Percentiles rank a stretch among this genome's conserved stretches.
phyloP scores from a whole-genome alignment of 805 yeast genomes.

The Schwanniomyces polymorphus region DNA sequence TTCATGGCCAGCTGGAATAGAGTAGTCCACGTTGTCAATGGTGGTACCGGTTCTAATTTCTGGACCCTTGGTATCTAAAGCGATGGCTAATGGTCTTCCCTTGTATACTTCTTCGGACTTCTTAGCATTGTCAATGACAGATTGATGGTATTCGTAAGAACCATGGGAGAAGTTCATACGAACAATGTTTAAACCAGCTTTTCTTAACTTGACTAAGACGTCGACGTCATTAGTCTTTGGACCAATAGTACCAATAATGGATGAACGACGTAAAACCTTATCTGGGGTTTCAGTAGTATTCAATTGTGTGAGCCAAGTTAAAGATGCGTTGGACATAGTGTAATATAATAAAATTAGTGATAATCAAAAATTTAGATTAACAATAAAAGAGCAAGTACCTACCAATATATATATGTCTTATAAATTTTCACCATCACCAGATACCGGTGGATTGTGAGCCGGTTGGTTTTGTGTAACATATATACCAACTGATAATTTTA shows the following conservation, averaged over 20 bases:
- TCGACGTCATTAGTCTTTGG: slow-evolving; percentile 95
- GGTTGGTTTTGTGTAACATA: slow-evolving; percentile 11
- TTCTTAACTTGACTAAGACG: slow-evolving; percentile 80
- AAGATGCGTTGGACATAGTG: slow-evolving; percentile 42
- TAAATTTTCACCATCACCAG: slow-evolving; percentile 1
- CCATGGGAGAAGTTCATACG: slow-evolving; percentile 99
- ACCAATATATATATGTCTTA: not conserved
- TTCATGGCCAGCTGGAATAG: slow-evolving; percentile 82
- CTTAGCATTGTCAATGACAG: slow-evolving; percentile 94
- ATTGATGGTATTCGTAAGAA: slow-evolving; percentile 94
- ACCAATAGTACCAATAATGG: slow-evolving; percentile 98
- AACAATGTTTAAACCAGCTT: slow-evolving; percentile 96
- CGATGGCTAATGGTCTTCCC: slow-evolving; percentile 98
- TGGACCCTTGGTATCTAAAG: slow-evolving; percentile 98
- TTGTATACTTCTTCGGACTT: slow-evolving; percentile 86
- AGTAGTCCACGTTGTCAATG: slow-evolving; percentile 71
- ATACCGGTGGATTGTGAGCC: slow-evolving; percentile 29
- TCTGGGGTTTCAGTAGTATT: slow-evolving; percentile 75
- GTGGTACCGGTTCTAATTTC: slow-evolving; percentile 99
- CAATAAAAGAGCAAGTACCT: not conserved
- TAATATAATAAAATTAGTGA: not conserved
- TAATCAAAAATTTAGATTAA: not conserved
- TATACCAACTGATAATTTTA: not conserved
- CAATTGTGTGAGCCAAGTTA: slow-evolving; percentile 83
- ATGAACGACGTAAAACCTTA: slow-evolving; percentile 83